Evolutionary conservation across 352 stramenopile genomes (phyloP).

Genomic region (Pilasporangium apinafurcum): DNA sequence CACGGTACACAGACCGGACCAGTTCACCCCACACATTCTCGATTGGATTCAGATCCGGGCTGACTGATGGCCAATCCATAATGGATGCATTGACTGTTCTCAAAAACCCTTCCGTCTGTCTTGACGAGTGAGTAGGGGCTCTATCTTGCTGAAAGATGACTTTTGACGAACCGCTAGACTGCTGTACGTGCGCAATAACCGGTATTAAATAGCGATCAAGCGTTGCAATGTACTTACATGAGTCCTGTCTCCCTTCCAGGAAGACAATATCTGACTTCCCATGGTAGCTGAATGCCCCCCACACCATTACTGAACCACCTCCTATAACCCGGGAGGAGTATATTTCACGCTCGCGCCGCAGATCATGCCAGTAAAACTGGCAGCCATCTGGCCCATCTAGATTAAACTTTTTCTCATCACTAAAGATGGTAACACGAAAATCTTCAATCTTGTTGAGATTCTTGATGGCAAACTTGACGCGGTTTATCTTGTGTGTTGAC

Average conservation of each 20-base stretch:
- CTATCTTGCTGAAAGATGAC: conserved; percentile 1
- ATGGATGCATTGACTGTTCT: too few relatives aligned
- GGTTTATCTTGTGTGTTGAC: too few relatives aligned
- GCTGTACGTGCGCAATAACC: too few relatives aligned
- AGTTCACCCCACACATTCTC: too few relatives aligned
- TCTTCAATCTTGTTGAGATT: too few relatives aligned
- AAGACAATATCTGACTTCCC: not conserved
- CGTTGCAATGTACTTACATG: not conserved
- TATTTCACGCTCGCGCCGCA: not conserved
- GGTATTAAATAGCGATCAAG: not conserved
- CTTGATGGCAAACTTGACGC: too few relatives aligned
- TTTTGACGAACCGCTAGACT: too few relatives aligned
- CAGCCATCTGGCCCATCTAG: conserved; percentile 2
- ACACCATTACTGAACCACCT: conserved; percentile 1
- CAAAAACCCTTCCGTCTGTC: too few relatives aligned
- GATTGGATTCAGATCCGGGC: too few relatives aligned
- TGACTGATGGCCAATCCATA: too few relatives aligned
- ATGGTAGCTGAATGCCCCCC: not conserved
- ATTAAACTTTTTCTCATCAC: conserved; percentile 7
- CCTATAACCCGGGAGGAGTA: not conserved
- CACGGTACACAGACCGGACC: too few relatives aligned
- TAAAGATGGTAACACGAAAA: too few relatives aligned
- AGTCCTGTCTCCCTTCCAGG: not conserved
- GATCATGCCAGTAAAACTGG: conserved; percentile 5
- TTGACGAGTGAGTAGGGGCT: not conserved